Base-by-base conservation (phyloP, 73 alveolate species). In the Paramecium octaurelia region DNA sequence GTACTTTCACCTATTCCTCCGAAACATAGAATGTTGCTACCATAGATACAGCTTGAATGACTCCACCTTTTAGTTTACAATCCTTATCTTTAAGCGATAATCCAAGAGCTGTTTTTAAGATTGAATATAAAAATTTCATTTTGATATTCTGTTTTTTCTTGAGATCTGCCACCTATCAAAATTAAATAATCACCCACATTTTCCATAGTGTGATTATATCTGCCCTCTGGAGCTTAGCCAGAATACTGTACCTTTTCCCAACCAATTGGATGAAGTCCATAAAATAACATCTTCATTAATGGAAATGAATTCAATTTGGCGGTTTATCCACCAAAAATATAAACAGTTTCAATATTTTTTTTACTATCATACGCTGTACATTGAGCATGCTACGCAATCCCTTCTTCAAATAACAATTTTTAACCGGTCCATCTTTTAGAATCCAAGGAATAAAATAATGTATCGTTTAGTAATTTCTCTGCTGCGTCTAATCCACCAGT, bases 191-290 rank as follows among this genome's bases (percentile, higher is more conserved):
- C 91, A 8, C 75, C 75, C 4, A 80, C 31, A 80, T 42, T 31
- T 43, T 80, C 91, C 91, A 80, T 80, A n/a, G 91, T 80, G 24
- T 80, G 91, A 48, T 80, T 80, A 48, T 46, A 80, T 80, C 91
- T 80, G 18, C 76, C 57, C 3, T 80, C 73, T 48, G 91, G 91
- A 2, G 75, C 43, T 44, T 2, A 2, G 1, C 91, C 91, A 18
- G 48, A 9, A 14, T 24, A 12, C 24, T 44, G 4, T 1, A 80
- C 75, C 8, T 31, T 42, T 23, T 80, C 91, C 91, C 91, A 80
- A 8, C 50, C 46, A 24, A 24, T 12, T 43, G 91, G 91, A 20
- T 80, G 21, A 44, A 14, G 43, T 43, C 89, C 76, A 42, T n/a
- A 43, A 10, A 80, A 80, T 16, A 80, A 6, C 57, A 80, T 31